A percentile compares a stretch with the other conserved stretches of the same genome.
Conservation (phyloP, 78 protist species). For the Dictyostelium brefeldianum region DNA sequence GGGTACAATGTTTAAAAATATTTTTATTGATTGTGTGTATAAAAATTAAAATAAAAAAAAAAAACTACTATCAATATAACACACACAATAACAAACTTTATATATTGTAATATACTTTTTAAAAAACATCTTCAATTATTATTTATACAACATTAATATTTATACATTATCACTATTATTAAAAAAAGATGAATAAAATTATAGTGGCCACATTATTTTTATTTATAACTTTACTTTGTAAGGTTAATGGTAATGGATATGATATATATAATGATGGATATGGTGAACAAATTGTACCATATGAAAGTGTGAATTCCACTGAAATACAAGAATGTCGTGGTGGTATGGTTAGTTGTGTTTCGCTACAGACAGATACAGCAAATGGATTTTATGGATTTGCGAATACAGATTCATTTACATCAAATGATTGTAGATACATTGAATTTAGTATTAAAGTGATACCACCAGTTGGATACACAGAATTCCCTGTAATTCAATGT, state of each 20-base stretch:
- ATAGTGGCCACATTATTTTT: too few species aligned
- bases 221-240: too few species aligned
- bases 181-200: too few species aligned
- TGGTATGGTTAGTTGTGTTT: not conserved
- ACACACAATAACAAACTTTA: too few species aligned
- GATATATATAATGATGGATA: not conserved
- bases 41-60: too few species aligned
- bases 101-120: too few species aligned
- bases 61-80: too few species aligned
- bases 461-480: not conserved
- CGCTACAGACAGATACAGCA: not conserved
- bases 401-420: not conserved
- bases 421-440: conserved; percentile 1
- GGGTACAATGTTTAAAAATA: too few species aligned
- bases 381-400: conserved; percentile 17
- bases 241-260: not conserved
- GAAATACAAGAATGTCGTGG: not conserved
- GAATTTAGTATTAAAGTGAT: not conserved
- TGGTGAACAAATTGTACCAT: not conserved
- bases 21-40: too few species aligned
- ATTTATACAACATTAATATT: too few species aligned
- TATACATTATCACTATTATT: too few species aligned
- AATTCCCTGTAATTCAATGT: not conserved
- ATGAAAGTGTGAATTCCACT: not conserved
- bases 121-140: too few species aligned